Evolutionary conservation across 2,329 filamentous ascomycete genomes (phyloP).

Genomic region (Colletotrichum phormii): DNA sequence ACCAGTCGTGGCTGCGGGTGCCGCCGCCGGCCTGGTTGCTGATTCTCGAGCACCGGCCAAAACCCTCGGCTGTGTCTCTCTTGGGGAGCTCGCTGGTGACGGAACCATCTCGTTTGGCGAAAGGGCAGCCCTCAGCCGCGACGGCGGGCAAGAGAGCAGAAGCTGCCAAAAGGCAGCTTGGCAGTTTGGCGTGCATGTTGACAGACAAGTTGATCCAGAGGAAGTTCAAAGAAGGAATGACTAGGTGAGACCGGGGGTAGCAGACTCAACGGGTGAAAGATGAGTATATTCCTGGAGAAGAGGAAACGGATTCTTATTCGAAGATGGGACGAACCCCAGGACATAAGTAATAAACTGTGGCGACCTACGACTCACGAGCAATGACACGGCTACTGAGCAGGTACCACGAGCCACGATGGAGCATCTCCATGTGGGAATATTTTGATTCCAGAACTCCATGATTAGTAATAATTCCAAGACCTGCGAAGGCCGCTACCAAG

Average conservation of each 20-base stretch:
- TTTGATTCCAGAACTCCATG: conserved; percentile 9
- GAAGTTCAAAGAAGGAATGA: background rate
- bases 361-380: conserved; percentile 6
- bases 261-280: conserved; percentile 5
- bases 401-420: background rate
- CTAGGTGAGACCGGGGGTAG: background rate
- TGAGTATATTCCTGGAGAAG: conserved; percentile 14
- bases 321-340: conserved; percentile 31
- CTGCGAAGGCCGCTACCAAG: conserved; percentile 1
- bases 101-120: conserved; percentile 28
- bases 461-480: conserved; percentile 13
- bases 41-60: conserved; percentile 22
- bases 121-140: conserved; percentile 24
- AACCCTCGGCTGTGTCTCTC: conserved; percentile 12
- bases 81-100: conserved; percentile 27
- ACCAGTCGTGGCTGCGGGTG: conserved; percentile 78
- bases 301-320: background rate
- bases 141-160: conserved; percentile 21
- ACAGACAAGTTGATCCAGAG: background rate
- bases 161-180: conserved; percentile 26
- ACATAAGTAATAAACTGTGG: conserved; percentile 23
- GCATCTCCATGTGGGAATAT: conserved; percentile 6
- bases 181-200: conserved; percentile 33
- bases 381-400: background rate
- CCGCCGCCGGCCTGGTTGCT: conserved; percentile 69